Evolutionary conservation across 305 asterid genomes (phyloP).

Genomic region (Fraxinus platypoda): DNA sequence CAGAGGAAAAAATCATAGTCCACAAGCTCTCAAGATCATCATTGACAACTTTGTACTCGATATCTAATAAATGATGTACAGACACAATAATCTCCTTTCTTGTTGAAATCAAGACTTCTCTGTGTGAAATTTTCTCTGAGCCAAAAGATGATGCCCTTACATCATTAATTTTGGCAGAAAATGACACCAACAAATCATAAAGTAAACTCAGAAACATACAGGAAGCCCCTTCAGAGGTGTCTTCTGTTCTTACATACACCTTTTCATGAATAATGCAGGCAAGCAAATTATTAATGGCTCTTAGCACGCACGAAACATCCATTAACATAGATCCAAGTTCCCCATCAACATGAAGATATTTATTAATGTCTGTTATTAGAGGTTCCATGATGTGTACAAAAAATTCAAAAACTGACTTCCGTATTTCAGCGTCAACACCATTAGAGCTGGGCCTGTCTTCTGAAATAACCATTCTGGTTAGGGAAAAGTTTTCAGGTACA

Average conservation of each 20-base stretch:
- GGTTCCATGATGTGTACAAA: constrained; percentile 72
- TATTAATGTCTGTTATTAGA: constrained; percentile 50
- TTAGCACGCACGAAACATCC: constrained; percentile 48
- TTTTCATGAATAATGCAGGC: constrained; percentile 49
- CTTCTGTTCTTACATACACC: constrained; percentile 66
- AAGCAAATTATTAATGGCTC: constrained; percentile 64
- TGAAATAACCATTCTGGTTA: constrained; percentile 23
- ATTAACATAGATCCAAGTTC: constrained; percentile 31
- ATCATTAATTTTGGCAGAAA: constrained; percentile 48
- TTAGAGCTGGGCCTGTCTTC: constrained; percentile 30
- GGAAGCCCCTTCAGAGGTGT: constrained; percentile 75
- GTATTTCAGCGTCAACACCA: constrained; percentile 54
- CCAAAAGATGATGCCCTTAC: constrained; percentile 30
- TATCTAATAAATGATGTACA: constrained; percentile 59
- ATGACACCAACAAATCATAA: constrained; percentile 51
- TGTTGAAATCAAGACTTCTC: constrained; percentile 48
- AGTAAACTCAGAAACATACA: constrained; percentile 57
- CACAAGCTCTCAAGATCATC: constrained; percentile 80
- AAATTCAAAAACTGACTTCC: constrained; percentile 59
- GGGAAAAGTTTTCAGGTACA: constrained; percentile 22
- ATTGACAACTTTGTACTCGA: constrained; percentile 78
- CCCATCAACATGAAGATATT: constrained; percentile 40
- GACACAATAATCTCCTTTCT: constrained; percentile 63
- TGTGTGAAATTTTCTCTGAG: constrained; percentile 36
- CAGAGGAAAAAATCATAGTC: constrained; percentile 55